phyloP scores from a whole-genome alignment of 2,329 filamentous ascomycete genomes.

The Setomelanomma holmii region DNA sequence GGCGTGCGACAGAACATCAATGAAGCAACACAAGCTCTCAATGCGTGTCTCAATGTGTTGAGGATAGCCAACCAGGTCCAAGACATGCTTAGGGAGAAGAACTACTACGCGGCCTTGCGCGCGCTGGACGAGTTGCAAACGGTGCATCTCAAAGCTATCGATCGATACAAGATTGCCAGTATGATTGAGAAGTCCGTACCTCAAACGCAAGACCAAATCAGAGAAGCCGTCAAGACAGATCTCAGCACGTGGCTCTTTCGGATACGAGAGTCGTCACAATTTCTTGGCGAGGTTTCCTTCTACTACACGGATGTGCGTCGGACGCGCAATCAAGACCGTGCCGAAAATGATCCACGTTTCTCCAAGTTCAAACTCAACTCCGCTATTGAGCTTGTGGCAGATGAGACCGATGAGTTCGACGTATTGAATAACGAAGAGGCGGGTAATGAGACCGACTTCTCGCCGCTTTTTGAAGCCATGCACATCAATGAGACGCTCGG shows the following conservation, averaged over 20 bases:
- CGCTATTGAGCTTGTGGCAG: constrained; percentile 91
- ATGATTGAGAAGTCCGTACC: constrained; percentile 97
- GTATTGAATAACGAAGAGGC: constrained; percentile 83
- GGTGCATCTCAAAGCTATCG: constrained; percentile 92
- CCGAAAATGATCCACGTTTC: constrained; percentile 77
- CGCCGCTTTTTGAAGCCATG: constrained; percentile 89
- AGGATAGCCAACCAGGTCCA: constrained; percentile 93
- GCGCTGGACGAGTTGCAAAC: constrained; percentile 95
- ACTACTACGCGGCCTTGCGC: constrained; percentile 92
- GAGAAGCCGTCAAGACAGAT: constrained; percentile 95
- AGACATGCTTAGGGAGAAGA: constrained; percentile 88
- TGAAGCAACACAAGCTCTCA: constrained; percentile 85
- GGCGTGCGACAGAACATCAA: constrained; percentile 94
- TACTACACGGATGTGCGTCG: constrained; percentile 92
- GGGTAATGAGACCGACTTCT: constrained; percentile 92
- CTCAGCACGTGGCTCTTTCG: constrained; percentile 96
- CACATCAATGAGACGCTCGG: constrained; percentile 96
- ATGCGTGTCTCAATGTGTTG: constrained; percentile 89
- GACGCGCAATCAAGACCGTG: constrained; percentile 80
- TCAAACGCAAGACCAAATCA: constrained; percentile 88
- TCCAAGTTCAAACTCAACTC: constrained; percentile 91
- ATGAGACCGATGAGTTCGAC: constrained; percentile 95
- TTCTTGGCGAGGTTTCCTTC: constrained; percentile 93
- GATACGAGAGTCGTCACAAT: constrained; percentile 94
- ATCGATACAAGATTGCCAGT: constrained; percentile 92